Conservation (phyloP, 2,329 filamentous ascomycete genomes). For the Apiospora hydei region DNA sequence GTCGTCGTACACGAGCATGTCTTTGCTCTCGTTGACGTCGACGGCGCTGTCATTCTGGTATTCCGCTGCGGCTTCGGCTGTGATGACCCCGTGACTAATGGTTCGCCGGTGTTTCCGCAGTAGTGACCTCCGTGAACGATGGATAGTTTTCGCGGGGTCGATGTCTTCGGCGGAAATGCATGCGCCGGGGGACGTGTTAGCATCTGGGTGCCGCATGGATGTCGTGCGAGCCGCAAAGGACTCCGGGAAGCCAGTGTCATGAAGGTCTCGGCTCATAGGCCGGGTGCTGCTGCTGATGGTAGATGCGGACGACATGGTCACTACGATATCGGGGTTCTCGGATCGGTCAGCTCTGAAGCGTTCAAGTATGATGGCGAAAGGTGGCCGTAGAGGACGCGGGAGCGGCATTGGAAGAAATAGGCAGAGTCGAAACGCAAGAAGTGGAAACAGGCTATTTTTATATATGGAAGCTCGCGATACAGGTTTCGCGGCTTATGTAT, state of each 20-base stretch:
- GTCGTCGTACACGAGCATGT: slow-evolving; percentile 30
- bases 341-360: slow-evolving; percentile 18
- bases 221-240: slow-evolving; percentile 57
- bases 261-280: slow-evolving; percentile 37
- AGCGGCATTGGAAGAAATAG: neutral
- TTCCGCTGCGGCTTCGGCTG: slow-evolving; percentile 45
- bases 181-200: slow-evolving; percentile 63
- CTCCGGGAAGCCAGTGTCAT: slow-evolving; percentile 46
- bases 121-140: slow-evolving; percentile 55
- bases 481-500: slow-evolving; percentile 16
- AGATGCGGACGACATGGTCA: slow-evolving; percentile 39
- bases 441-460: slow-evolving; percentile 16
- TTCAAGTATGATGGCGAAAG: slow-evolving; percentile 4
- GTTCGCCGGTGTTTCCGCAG: slow-evolving; percentile 55
- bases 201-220: slow-evolving; percentile 67
- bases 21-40: slow-evolving; percentile 33
- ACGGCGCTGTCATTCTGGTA: slow-evolving; percentile 38
- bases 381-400: slow-evolving; percentile 2
- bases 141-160: slow-evolving; percentile 49
- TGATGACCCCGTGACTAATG: slow-evolving; percentile 55
- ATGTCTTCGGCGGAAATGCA: slow-evolving; percentile 63
- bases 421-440: neutral
- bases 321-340: slow-evolving; percentile 18
- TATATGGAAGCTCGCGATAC: slow-evolving; percentile 12
- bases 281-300: slow-evolving; percentile 35